These are phyloP conservation scores for Fusarium begoniae DNA, from an alignment of 2,329 filamentous ascomycete genomes.

Conservation along the genomic window DNA sequence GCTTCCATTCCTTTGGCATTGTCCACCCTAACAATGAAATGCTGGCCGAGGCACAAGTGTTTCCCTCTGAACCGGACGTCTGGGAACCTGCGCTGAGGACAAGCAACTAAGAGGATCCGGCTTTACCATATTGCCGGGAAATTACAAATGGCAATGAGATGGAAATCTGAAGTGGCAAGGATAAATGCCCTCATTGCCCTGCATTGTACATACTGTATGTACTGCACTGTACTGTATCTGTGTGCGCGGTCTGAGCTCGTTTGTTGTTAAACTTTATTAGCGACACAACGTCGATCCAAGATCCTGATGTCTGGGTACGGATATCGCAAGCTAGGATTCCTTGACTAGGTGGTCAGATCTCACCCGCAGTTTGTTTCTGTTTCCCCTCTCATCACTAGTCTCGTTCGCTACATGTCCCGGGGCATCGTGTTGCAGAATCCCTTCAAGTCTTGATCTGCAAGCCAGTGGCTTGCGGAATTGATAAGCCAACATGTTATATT, in stretches of 20 bases:
- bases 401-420: neutral
- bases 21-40: neutral
- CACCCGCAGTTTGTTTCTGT: neutral
- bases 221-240: neutral
- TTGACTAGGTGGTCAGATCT: conserved; percentile 1
- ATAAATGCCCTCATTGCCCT: neutral
- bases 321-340: neutral
- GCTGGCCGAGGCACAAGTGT: neutral
- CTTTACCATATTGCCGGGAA: conserved; percentile 15
- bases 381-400: neutral
- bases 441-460: conserved; percentile 7
- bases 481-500: neutral
- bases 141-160: conserved; percentile 8
- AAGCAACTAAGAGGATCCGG: neutral
- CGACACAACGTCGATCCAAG: conserved; percentile 5
- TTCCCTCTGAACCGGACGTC: conserved; percentile 1
- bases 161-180: neutral
- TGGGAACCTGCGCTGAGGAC: neutral
- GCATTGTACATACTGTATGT: neutral
- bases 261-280: conserved; percentile 4
- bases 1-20: neutral
- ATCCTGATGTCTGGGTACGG: neutral
- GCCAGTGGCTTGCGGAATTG: conserved; percentile 7
- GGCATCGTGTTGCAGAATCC: neutral
- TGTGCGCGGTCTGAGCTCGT: neutral